A percentile compares a stretch with the other conserved stretches of the same genome.
Evolutionary conservation across 257 asterid genomes (phyloP).

Genomic region (Solanum sitiens): DNA sequence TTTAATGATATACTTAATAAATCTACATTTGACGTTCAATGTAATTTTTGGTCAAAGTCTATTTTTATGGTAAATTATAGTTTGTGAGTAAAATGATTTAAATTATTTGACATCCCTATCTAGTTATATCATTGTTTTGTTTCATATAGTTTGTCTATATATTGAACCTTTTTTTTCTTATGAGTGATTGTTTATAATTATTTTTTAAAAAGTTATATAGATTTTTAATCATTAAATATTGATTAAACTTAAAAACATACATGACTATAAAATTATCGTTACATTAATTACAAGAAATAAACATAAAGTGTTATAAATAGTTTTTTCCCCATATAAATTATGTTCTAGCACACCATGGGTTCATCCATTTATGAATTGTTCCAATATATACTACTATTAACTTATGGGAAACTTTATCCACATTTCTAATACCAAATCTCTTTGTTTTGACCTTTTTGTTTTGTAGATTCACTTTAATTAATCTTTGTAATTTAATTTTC

Average conservation of each 20-base stretch:
- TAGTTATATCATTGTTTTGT: neutral
- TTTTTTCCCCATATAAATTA: neutral
- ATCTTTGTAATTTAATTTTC: neutral
- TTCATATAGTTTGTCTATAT: neutral
- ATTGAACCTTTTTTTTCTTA: neutral
- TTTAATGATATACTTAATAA: neutral
- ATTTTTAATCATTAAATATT: neutral
- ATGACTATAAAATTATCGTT: neutral
- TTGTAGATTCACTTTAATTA: neutral
- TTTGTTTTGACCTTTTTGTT: neutral
- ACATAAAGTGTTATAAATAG: neutral
- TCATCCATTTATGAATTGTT: neutral
- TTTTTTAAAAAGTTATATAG: neutral
- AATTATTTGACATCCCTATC: neutral
- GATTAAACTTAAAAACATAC: neutral
- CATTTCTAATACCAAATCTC: neutral
- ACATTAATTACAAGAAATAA: neutral
- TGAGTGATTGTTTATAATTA: neutral
- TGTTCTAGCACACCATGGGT: neutral
- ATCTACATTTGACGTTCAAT: neutral
- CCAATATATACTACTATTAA: neutral
- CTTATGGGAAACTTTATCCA: neutral
- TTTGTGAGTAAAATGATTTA: neutral
- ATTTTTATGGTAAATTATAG: neutral
- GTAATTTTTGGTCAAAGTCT: neutral